Evolutionary conservation across 1,284 basidiomycete species (phyloP).

Genomic region (Ceratobasidium sp.): DNA sequence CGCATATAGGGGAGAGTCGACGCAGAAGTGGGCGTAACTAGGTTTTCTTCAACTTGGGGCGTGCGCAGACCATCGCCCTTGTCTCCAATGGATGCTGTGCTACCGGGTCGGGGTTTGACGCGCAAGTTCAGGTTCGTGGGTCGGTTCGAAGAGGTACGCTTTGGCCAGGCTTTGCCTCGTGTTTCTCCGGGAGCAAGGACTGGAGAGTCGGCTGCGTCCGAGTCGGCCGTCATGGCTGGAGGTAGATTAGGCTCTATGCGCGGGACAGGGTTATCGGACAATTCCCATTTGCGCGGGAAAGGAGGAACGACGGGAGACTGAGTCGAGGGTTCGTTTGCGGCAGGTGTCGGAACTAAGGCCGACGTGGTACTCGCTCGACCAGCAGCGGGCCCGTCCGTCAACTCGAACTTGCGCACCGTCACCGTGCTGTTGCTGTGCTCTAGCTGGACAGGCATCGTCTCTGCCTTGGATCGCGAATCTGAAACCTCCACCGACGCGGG

Average conservation of each 20-base stretch:
- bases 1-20: neutral
- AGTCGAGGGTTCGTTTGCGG: neutral
- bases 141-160: constrained; percentile 20
- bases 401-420: constrained; percentile 18
- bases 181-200: neutral
- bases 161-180: constrained; percentile 7
- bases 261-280: constrained; percentile 30
- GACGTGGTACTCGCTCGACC: neutral
- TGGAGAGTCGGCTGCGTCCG: constrained; percentile 33
- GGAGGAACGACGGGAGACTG: constrained; percentile 10
- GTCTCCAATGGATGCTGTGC: constrained; percentile 11
- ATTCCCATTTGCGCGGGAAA: constrained; percentile 23
- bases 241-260: constrained; percentile 20
- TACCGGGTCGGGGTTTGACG: constrained; percentile 12
- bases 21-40: constrained; percentile 20
- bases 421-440: constrained; percentile 6
- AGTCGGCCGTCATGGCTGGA: constrained; percentile 16
- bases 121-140: constrained; percentile 19
- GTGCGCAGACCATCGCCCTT: constrained; percentile 20
- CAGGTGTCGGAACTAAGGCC: neutral
- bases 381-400: constrained; percentile 24
- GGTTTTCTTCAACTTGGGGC: constrained; percentile 15
- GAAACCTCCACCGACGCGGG: constrained; percentile 8
- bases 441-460: neutral
- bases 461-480: neutral